phyloP scores from a whole-genome alignment of 495 filamentous ascomycete species.

The Tuber calosporum region DNA sequence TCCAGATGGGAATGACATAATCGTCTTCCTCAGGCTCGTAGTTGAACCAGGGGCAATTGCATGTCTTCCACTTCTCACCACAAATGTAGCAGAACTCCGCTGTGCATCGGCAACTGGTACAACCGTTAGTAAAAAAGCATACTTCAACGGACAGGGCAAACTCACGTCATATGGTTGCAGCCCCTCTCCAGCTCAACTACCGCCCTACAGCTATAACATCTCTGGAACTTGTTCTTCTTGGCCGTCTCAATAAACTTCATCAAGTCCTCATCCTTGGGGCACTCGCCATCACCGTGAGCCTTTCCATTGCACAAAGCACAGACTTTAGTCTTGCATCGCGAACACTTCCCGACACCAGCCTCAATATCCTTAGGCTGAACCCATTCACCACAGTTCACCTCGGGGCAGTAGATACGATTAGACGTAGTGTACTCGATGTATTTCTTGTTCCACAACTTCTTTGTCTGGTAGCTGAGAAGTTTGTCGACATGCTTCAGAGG shows the following conservation, averaged over 20 bases:
- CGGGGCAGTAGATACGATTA: constrained; percentile 68
- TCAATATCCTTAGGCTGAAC: constrained; percentile 63
- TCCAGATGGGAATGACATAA: constrained; percentile 35
- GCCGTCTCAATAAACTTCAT: constrained; percentile 59
- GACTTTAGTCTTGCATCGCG: constrained; percentile 63
- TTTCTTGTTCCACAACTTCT: constrained; percentile 68
- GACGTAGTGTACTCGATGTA: constrained; percentile 65
- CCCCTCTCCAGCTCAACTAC: constrained; percentile 75
- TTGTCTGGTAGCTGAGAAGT: constrained; percentile 65
- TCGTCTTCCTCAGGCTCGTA: constrained; percentile 55
- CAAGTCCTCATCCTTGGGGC: constrained; percentile 64
- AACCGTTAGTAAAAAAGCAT: constrained; percentile 9
- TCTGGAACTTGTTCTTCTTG: constrained; percentile 65
- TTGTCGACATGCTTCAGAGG: constrained; percentile 66
- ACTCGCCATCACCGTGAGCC: constrained; percentile 62
- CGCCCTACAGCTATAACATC: constrained; percentile 65
- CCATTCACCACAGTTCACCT: constrained; percentile 62
- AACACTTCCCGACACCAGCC: constrained; percentile 54
- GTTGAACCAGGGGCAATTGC: constrained; percentile 73
- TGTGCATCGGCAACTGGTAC: constrained; percentile 52
- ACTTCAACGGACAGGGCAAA: constrained; percentile 16
- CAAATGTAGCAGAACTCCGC: constrained; percentile 81
- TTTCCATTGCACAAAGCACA: constrained; percentile 64
- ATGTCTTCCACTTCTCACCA: constrained; percentile 70
- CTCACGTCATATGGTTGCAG: constrained; percentile 79